These are phyloP conservation scores for Albizia julibrissin DNA, from an alignment of 306 rosid genomes.

Conservation along the genomic window DNA sequence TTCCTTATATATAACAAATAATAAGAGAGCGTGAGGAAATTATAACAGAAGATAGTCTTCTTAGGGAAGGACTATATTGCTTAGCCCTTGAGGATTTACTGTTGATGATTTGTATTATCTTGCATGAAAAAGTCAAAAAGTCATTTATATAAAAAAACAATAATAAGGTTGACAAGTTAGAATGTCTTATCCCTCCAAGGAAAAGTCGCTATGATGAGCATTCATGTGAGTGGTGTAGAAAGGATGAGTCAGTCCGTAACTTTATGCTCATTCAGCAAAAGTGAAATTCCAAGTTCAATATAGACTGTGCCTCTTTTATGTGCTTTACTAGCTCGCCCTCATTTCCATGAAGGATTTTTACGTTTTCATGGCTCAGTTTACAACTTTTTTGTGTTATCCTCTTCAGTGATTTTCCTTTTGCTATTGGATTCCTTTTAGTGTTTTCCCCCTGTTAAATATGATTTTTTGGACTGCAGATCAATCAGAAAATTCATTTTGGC, in stretches of 20 bases:
- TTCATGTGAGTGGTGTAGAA: neutral
- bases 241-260: neutral
- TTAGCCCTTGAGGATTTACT: neutral
- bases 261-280: neutral
- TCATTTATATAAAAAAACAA: too few relatives aligned
- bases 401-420: neutral
- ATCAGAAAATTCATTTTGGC: slow-evolving; percentile 4
- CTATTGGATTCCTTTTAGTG: neutral
- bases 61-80: neutral
- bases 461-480: neutral
- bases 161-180: too few relatives aligned
- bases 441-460: neutral
- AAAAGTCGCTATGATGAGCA: neutral
- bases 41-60: slow-evolving; percentile 14
- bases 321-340: slow-evolving; percentile 83
- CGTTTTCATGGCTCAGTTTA: slow-evolving; percentile 80
- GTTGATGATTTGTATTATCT: neutral
- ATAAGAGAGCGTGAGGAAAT: neutral
- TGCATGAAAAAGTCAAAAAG: neutral
- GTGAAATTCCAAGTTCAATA: neutral
- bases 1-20: neutral
- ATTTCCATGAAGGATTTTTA: slow-evolving; percentile 76
- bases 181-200: too few relatives aligned
- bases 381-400: slow-evolving; percentile 69
- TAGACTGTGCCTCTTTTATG: slow-evolving; percentile 19